A percentile compares a stretch with the other conserved stretches of the same genome.
Conservation (phyloP, 2,329 filamentous ascomycete genomes). For the Allantophomopsis cytisporea region DNA sequence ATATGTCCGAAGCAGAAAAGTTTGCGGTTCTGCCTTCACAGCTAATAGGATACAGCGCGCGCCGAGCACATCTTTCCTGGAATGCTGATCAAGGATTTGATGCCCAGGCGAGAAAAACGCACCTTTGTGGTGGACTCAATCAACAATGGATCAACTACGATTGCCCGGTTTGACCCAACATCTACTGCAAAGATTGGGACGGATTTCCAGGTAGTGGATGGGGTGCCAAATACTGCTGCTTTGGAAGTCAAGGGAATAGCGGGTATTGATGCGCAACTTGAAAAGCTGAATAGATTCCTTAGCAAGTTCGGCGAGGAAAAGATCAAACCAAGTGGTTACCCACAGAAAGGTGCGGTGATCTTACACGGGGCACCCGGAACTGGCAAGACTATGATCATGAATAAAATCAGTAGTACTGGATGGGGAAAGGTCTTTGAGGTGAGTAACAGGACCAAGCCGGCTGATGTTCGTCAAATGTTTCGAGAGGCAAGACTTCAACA, state of each 20-base stretch:
- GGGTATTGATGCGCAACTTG: conserved; percentile 51
- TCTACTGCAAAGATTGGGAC: conserved; percentile 13
- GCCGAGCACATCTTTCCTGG: conserved; percentile 59
- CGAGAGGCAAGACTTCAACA: conserved; percentile 52
- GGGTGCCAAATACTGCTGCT: conserved; percentile 4
- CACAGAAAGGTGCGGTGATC: conserved; percentile 15
- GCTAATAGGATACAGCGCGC: conserved; percentile 27
- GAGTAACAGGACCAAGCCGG: conserved; percentile 37
- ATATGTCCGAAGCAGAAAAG: background rate
- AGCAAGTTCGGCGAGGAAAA: conserved; percentile 31
- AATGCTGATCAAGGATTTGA: conserved; percentile 51
- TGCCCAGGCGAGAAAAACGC: conserved; percentile 37
- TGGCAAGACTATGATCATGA: conserved; percentile 67
- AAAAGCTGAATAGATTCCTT: conserved; percentile 54
- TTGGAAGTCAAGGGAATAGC: conserved; percentile 44
- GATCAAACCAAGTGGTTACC: too few species aligned
- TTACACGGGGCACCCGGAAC: conserved; percentile 74
- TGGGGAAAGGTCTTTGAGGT: conserved; percentile 61
- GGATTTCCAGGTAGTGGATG: conserved; percentile 1
- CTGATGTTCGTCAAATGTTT: conserved; percentile 54
- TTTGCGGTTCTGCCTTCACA: background rate
- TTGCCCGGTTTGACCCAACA: conserved; percentile 10
- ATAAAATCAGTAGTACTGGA: conserved; percentile 48
- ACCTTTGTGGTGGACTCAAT: conserved; percentile 50
- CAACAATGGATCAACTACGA: conserved; percentile 26